Percentiles rank a stretch among this genome's conserved stretches.
These are phyloP conservation scores for Phytophthora cryptogea DNA, from an alignment of 352 stramenopile species.

Conservation along the genomic window DNA sequence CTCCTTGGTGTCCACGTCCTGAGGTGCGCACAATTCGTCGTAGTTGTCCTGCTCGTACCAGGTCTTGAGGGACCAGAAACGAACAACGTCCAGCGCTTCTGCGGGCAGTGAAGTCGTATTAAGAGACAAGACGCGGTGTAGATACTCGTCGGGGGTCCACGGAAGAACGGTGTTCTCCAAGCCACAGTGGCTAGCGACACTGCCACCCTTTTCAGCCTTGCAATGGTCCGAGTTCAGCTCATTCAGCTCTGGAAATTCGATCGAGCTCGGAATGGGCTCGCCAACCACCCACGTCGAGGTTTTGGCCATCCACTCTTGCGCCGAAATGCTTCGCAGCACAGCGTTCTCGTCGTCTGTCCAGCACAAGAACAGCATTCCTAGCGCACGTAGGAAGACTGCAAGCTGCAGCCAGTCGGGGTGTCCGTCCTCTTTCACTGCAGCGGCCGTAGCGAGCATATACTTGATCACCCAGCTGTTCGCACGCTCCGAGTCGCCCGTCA, in stretches of 20 bases:
- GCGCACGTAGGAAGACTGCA: slow-evolving; percentile 66
- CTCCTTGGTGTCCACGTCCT: slow-evolving; percentile 68
- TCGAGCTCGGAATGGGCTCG: slow-evolving; percentile 54
- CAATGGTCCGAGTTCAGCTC: slow-evolving; percentile 67
- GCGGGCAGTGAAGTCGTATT: slow-evolving; percentile 66
- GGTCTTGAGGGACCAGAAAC: slow-evolving; percentile 77
- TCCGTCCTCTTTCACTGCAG: slow-evolving; percentile 62
- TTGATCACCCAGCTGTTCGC: slow-evolving; percentile 65
- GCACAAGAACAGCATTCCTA: slow-evolving; percentile 78
- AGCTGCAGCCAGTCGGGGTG: slow-evolving; percentile 87
- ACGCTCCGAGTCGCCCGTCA: slow-evolving; percentile 58
- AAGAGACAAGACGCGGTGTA: slow-evolving; percentile 64
- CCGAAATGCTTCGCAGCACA: slow-evolving; percentile 68
- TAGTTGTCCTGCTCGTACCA: slow-evolving; percentile 72
- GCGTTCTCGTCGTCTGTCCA: slow-evolving; percentile 77
- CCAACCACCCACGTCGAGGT: slow-evolving; percentile 75
- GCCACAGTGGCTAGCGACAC: slow-evolving; percentile 15
- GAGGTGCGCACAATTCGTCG: slow-evolving; percentile 42
- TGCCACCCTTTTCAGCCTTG: slow-evolving; percentile 20
- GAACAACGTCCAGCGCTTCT: slow-evolving; percentile 66
- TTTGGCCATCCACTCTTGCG: slow-evolving; percentile 67
- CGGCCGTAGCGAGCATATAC: slow-evolving; percentile 71
- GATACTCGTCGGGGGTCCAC: slow-evolving; percentile 83
- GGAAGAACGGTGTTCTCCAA: slow-evolving; percentile 57
- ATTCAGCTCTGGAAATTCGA: slow-evolving; percentile 68